Percentiles rank a stretch among this genome's conserved stretches.
phyloP scores from a whole-genome alignment of 345 rosid species.

The Orychophragmus violaceus region DNA sequence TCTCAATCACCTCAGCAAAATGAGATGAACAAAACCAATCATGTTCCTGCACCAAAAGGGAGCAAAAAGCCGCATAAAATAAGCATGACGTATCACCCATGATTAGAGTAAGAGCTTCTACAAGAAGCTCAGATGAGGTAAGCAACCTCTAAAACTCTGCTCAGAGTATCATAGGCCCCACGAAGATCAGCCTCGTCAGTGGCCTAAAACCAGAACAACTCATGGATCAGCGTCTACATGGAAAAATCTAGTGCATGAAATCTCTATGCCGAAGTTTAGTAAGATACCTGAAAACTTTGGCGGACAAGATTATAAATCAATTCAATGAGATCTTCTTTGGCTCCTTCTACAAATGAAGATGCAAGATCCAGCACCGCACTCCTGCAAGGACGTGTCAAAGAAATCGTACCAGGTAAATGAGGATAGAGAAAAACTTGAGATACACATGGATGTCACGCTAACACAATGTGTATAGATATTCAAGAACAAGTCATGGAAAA shows the following conservation, averaged over 20 bases:
- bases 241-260: not conserved
- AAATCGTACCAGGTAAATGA: not conserved
- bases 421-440: not conserved
- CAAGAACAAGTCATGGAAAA: not conserved
- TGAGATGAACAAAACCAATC: slow-evolving; percentile 63
- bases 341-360: slow-evolving; percentile 67
- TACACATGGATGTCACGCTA: not conserved
- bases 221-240: slow-evolving; percentile 14
- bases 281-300: slow-evolving; percentile 52
- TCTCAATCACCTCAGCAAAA: slow-evolving; percentile 59
- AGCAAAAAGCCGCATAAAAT: slow-evolving; percentile 16
- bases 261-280: not conserved
- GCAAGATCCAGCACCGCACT: slow-evolving; percentile 59
- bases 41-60: slow-evolving; percentile 57
- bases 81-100: slow-evolving; percentile 4
- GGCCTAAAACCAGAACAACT: slow-evolving; percentile 37
- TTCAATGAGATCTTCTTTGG: slow-evolving; percentile 58
- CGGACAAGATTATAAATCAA: slow-evolving; percentile 56
- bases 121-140: slow-evolving; percentile 12
- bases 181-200: slow-evolving; percentile 43
- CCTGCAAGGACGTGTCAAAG: slow-evolving; percentile 27
- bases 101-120: not conserved
- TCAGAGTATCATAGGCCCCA: slow-evolving; percentile 64
- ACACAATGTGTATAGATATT: not conserved
- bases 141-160: slow-evolving; percentile 66